Evolutionary conservation across 2,329 filamentous ascomycete genomes (phyloP).

Genomic region (Corynespora cassiicola): DNA sequence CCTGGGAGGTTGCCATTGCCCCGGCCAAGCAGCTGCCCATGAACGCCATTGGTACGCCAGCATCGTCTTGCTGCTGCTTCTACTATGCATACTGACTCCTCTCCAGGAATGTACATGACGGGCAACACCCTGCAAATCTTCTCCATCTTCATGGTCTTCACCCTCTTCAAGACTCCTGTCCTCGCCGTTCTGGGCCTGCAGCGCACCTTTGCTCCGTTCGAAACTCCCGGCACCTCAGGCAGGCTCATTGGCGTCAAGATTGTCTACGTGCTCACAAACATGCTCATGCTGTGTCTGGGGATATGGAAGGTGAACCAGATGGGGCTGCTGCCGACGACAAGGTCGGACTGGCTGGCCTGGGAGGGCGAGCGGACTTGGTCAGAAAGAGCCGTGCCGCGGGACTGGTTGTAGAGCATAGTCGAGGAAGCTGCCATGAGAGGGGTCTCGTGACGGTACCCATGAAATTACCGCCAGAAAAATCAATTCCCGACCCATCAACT

Average conservation of each 20-base stretch:
- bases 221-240: conserved; percentile 76
- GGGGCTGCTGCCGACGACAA: conserved; percentile 94
- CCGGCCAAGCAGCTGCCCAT: conserved; percentile 95
- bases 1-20: conserved; percentile 94
- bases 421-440: too few species aligned
- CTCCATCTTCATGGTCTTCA: conserved; percentile 99
- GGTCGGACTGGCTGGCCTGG: conserved; percentile 98
- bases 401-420: conserved; percentile 47
- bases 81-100: conserved; percentile 7
- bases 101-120: conserved; percentile 91
- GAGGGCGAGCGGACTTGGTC: conserved; percentile 69
- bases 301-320: conserved; percentile 97
- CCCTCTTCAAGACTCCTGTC: conserved; percentile 97
- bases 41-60: conserved; percentile 81
- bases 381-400: conserved; percentile 42
- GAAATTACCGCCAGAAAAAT: too few species aligned
- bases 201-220: conserved; percentile 87
- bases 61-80: not conserved
- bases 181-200: conserved; percentile 83
- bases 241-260: conserved; percentile 84
- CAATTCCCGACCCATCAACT: too few species aligned
- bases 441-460: too few species aligned
- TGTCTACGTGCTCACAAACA: conserved; percentile 86
- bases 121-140: conserved; percentile 98
- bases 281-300: conserved; percentile 81